Percentiles rank a stretch among this genome's conserved stretches.
These are phyloP conservation scores for Casuarina glauca DNA, from an alignment of 306 rosid species.

Conservation along the genomic window DNA sequence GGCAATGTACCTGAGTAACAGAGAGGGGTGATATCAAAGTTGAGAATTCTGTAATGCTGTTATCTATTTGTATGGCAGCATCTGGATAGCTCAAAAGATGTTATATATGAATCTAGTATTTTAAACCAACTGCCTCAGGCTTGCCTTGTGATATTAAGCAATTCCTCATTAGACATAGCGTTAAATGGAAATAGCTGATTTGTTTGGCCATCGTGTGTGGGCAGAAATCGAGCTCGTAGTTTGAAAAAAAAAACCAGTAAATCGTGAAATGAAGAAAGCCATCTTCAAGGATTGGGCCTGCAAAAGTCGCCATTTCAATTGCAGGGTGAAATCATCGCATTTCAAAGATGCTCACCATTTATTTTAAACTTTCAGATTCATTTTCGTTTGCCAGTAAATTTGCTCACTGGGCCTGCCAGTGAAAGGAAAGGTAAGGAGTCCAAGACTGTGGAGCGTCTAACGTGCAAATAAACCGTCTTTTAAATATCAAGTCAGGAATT, in stretches of 20 bases:
- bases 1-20: constrained; percentile 11
- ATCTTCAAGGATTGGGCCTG: not conserved
- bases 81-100: constrained; percentile 14
- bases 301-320: not conserved
- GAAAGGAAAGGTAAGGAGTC: too few species aligned
- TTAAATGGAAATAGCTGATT: not conserved
- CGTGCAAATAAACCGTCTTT: too few species aligned
- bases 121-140: not conserved
- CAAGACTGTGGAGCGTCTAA: too few species aligned
- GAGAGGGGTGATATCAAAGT: not conserved
- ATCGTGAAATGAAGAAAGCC: not conserved
- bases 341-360: too few species aligned
- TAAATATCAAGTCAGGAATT: too few species aligned
- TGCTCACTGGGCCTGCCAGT: too few species aligned
- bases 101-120: not conserved
- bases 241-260: not conserved
- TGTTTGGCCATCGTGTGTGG: not conserved
- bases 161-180: not conserved
- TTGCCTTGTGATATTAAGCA: not conserved
- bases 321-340: not conserved
- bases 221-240: too few species aligned
- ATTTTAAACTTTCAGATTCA: not conserved
- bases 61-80: constrained; percentile 23
- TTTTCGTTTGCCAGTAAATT: not conserved
- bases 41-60: constrained; percentile 4